phyloP scores from a whole-genome alignment of 805 yeast species.

The Maudiozyma barnettii region DNA sequence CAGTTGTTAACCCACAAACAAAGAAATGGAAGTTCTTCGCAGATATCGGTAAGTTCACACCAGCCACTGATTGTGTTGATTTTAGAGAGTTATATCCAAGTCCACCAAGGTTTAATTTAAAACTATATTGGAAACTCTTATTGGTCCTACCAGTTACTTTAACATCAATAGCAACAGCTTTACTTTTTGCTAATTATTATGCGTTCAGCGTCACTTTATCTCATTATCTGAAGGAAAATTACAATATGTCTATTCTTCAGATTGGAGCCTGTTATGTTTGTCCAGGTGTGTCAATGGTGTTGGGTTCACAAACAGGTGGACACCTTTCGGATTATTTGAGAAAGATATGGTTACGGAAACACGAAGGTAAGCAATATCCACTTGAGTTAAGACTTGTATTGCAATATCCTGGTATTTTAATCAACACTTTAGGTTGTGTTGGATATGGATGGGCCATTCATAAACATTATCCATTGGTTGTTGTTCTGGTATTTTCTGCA shows the following conservation, averaged over 20 bases:
- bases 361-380: slow-evolving; percentile 32
- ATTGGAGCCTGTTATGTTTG: slow-evolving; percentile 41
- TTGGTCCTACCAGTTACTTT: slow-evolving; percentile 37
- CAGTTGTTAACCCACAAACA: background rate
- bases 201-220: slow-evolving; percentile 44
- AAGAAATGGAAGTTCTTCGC: slow-evolving; percentile 10
- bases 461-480: slow-evolving; percentile 30
- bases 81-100: slow-evolving; percentile 30
- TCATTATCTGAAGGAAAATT: slow-evolving; percentile 30
- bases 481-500: slow-evolving; percentile 37
- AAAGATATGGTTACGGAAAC: slow-evolving; percentile 21
- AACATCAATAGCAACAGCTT: slow-evolving; percentile 39
- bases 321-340: slow-evolving; percentile 36
- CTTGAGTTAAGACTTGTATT: slow-evolving; percentile 36
- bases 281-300: slow-evolving; percentile 41
- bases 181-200: slow-evolving; percentile 47
- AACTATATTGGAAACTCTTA: slow-evolving; percentile 31
- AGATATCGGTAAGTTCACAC: slow-evolving; percentile 23
- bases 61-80: slow-evolving; percentile 14
- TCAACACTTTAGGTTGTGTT: slow-evolving; percentile 37
- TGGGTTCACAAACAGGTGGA: slow-evolving; percentile 44
- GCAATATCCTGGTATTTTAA: slow-evolving; percentile 36
- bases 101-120: slow-evolving; percentile 39
- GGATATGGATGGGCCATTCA: slow-evolving; percentile 47
- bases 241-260: slow-evolving; percentile 30